A percentile compares a stretch with the other conserved stretches of the same genome.
Conservation (phyloP, 164 flowering plant genomes). For the Macadamia tetraphylla region DNA sequence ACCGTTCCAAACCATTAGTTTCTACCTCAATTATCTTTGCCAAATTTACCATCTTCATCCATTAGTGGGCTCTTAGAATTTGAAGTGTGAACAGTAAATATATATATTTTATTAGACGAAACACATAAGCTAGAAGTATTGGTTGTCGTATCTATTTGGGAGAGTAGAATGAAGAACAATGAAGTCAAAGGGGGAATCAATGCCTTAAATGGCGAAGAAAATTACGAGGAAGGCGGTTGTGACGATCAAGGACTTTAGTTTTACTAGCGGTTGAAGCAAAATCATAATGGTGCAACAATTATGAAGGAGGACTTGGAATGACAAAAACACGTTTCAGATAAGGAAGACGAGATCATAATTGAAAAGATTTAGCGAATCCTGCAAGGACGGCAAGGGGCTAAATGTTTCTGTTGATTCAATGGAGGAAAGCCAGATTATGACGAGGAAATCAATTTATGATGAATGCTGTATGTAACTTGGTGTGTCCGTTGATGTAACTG, state of each 20-base stretch:
- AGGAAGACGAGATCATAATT: constrained; percentile 13
- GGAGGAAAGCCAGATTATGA: constrained; percentile 22
- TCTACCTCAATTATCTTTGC: no score
- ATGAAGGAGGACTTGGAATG: constrained; percentile 52
- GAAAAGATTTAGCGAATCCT: background rate
- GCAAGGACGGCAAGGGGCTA: background rate
- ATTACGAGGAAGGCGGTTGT: background rate
- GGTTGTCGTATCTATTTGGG: constrained; percentile 76
- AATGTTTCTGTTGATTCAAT: constrained; percentile 16
- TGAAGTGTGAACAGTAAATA: constrained; percentile 2
- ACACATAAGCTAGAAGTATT: constrained; percentile 16
- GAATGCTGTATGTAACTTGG: background rate
- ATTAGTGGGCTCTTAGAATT: background rate
- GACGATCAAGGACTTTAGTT: background rate
- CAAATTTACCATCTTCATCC: background rate
- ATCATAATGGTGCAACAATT: constrained; percentile 10
- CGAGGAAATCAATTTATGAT: constrained; percentile 7
- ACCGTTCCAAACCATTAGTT: no score
- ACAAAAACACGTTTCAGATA: no score
- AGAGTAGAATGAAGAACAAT: constrained; percentile 65
- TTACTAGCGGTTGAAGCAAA: background rate
- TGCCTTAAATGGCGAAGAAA: constrained; percentile 47
- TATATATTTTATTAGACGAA: constrained; percentile 22
- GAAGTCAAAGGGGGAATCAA: constrained; percentile 72
- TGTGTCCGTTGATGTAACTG: constrained; percentile 6